Percentiles rank a stretch among this genome's conserved stretches.
phyloP scores from a whole-genome alignment of 2,329 filamentous ascomycete species.

The Blumeria graminis region DNA sequence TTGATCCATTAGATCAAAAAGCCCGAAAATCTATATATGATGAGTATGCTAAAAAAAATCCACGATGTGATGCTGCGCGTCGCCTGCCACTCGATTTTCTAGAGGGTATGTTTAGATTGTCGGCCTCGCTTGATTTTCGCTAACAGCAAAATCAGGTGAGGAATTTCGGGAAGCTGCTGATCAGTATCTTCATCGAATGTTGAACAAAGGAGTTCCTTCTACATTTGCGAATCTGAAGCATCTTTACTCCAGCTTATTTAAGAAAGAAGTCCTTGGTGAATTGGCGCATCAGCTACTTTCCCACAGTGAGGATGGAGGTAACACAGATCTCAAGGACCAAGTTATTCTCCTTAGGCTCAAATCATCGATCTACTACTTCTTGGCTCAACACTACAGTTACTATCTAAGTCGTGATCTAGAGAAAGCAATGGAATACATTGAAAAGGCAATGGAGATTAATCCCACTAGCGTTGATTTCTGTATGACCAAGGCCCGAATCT shows the following conservation, averaged over 20 bases:
- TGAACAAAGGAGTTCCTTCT: conserved; percentile 81
- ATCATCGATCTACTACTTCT: conserved; percentile 68
- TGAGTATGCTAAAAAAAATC: conserved; percentile 57
- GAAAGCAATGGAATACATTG: conserved; percentile 62
- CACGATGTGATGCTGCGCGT: conserved; percentile 62
- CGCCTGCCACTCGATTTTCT: conserved; percentile 80
- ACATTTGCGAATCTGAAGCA: conserved; percentile 94
- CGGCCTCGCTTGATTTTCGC: conserved; percentile 1
- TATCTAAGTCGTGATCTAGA: conserved; percentile 58
- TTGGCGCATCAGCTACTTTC: conserved; percentile 59
- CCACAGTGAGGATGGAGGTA: conserved; percentile 23
- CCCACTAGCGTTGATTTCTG: conserved; percentile 71
- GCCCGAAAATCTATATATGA: conserved; percentile 54
- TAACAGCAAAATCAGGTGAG: conserved; percentile 28
- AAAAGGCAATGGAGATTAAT: conserved; percentile 58
- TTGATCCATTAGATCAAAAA: conserved; percentile 34
- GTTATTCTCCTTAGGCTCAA: conserved; percentile 38
- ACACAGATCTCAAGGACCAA: conserved; percentile 18
- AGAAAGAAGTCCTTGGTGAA: conserved; percentile 51
- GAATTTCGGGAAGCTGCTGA: conserved; percentile 59
- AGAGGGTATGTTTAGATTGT: conserved; percentile 26
- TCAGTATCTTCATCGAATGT: conserved; percentile 57
- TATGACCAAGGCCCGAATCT: conserved; percentile 87
- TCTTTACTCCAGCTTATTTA: conserved; percentile 54
- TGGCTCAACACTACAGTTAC: conserved; percentile 95